Base-by-base conservation (phyloP, 164 flowering plant genomes). In the Tetrastigma voinierianum region DNA sequence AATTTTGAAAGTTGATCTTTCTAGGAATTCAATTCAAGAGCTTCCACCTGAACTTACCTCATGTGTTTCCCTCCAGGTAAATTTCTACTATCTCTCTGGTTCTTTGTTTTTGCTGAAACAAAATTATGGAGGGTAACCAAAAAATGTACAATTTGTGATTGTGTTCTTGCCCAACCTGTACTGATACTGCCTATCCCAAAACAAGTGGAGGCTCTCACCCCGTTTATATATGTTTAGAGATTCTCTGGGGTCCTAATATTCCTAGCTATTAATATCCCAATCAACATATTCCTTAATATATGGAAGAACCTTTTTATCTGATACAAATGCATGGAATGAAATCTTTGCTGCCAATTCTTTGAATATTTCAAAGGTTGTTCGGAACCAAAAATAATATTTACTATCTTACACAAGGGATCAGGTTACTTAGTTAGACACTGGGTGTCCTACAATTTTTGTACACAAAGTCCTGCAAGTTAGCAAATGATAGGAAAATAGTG, bases 31-130 rank as follows among this genome's bases (percentile, higher is more conserved):
- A 46, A 83, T 95, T 56, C 76, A 83, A 66, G 94, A 82, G 78
- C 80, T 90, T 46, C 97, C 97, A 3, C 49, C 66, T 52, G 88
- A 90, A 62, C 96, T 95, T 66, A 82, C 91, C 10, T 83, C 83
- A 2, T 89, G 94, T 72, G 68, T 69, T 61, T 79, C 85, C 32
- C 85, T 95, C 44, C 86, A 95, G 97, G 99, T 90, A 73, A 66
- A 25, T 57, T 32, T 67, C 52, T n/a, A 20, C 17, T n/a, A 18
- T 51, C 4, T 46, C 2, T n/a, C 14, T 23, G 18, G 25, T 62
- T 5, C 11, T 46, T 16, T 57, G 18, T 9, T 55, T 51, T 9
- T 23, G 13, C 17, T 12, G 6, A 10, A 10, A 9, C 10, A 55
- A 10, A 66, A 20, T 56, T 18, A 18, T 1, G 63, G 68, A 46